Conservation (phyloP, 1,139 yeast species). For the Yamadazyma blattariae region DNA sequence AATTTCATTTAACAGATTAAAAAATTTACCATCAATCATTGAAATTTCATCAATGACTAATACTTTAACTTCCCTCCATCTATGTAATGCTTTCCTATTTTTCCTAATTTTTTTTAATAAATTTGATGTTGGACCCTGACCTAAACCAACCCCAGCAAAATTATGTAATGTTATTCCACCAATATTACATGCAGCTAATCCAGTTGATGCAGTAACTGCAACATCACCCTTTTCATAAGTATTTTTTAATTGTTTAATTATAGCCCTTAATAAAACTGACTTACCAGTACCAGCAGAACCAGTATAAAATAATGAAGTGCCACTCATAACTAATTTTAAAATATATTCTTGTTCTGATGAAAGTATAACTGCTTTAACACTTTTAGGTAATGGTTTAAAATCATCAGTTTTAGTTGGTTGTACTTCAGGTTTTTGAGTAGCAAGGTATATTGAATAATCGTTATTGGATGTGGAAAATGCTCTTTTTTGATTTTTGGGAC, state of each 20-base stretch:
- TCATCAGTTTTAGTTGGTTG: not conserved
- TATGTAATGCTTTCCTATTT: slow-evolving; percentile 47
- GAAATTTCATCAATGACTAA: slow-evolving; percentile 84
- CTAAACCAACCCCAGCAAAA: slow-evolving; percentile 84
- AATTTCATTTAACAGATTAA: slow-evolving; percentile 67
- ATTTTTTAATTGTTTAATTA: slow-evolving; percentile 57
- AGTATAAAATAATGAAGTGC: slow-evolving; percentile 73
- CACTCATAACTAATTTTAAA: slow-evolving; percentile 31
- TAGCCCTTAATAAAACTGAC: slow-evolving; percentile 68
- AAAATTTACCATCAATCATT: slow-evolving; percentile 76
- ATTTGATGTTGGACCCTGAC: slow-evolving; percentile 33
- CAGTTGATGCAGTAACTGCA: slow-evolving; percentile 90
- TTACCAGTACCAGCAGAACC: slow-evolving; percentile 98
- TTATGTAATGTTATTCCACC: slow-evolving; percentile 88
- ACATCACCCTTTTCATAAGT: slow-evolving; percentile 52
- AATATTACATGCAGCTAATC: slow-evolving; percentile 87
- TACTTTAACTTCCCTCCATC: slow-evolving; percentile 66
- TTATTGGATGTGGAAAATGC: slow-evolving; percentile 12
- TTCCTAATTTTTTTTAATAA: slow-evolving; percentile 56
- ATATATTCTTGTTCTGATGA: slow-evolving; percentile 43
- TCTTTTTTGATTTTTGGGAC: slow-evolving; percentile 1
- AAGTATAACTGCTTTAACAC: slow-evolving; percentile 35
- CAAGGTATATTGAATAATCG: slow-evolving; percentile 14
- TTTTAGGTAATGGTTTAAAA: slow-evolving; percentile 13
- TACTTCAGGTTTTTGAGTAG: slow-evolving; percentile 15